Conservation (phyloP, 2,329 filamentous ascomycete genomes). For the Penicillium olsonii region DNA sequence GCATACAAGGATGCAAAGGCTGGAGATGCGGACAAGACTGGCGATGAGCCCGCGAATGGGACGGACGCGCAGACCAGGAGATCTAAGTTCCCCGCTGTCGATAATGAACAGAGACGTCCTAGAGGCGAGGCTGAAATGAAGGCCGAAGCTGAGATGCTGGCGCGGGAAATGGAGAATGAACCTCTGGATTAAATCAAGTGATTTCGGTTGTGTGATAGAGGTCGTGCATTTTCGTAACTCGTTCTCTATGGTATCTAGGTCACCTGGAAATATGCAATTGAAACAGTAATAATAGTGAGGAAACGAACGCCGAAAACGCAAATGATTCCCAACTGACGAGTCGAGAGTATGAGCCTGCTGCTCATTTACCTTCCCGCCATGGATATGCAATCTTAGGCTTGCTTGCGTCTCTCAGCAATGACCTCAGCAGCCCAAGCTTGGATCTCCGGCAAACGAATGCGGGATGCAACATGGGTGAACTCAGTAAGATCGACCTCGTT, state of each 20-base stretch:
- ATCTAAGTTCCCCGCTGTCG: conserved; percentile 68
- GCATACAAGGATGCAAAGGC: conserved; percentile 61
- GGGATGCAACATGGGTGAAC: conserved; percentile 76
- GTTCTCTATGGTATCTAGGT: conserved; percentile 21
- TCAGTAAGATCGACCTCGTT: conserved; percentile 76
- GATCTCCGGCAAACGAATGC: conserved; percentile 75
- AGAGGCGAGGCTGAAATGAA: conserved; percentile 75
- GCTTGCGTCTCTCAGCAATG: conserved; percentile 68
- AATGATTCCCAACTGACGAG: neutral
- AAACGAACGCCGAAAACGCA: conserved; percentile 17
- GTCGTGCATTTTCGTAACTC: conserved; percentile 18
- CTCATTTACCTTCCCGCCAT: neutral
- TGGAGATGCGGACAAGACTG: conserved; percentile 21
- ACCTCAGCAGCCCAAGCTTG: conserved; percentile 77
- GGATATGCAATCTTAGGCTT: conserved; percentile 29
- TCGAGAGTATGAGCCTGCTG: neutral
- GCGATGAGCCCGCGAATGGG: conserved; percentile 14
- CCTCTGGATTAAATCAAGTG: conserved; percentile 29
- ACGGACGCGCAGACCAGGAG: conserved; percentile 49
- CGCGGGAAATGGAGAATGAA: conserved; percentile 39
- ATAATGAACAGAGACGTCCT: conserved; percentile 68
- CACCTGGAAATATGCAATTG: conserved; percentile 2
- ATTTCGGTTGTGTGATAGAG: neutral
- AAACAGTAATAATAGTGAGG: conserved; percentile 5
- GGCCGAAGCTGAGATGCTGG: conserved; percentile 70